Base-by-base conservation (phyloP, 1,284 basidiomycete species). In the Entoloma clypeatum region DNA sequence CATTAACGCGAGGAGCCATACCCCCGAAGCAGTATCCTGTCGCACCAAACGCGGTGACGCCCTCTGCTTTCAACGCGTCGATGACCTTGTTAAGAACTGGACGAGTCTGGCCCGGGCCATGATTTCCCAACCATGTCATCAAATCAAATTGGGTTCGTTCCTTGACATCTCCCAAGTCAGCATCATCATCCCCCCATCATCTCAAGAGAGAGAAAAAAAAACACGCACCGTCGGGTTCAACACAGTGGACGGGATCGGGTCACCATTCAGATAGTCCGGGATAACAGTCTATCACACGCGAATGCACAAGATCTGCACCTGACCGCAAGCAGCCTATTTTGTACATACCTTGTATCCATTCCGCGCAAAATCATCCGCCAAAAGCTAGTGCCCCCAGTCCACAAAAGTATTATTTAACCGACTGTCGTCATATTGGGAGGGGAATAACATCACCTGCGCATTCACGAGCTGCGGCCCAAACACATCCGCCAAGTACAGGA, bases 1-100 rank as follows among this genome's bases (percentile, higher is more conserved):
- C n/a, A n/a, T n/a, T n/a, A n/a, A n/a, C n/a, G n/a, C n/a, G n/a
- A n/a, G n/a, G n/a, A n/a, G n/a, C n/a, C n/a, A 49, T 49, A 69
- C 77, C 84, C 26, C 86, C 85, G 45, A 77, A 81, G 67, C 86
- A 88, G 63, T 78, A 87, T 0, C 82, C 83, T 1, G 73, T 77
- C 1, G 77, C 80, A 9, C 67, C 81, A 45, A 85, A 73, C 14
- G 59, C 54, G 3, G 68, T 76, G 22, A 86, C 66, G 1, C 85
- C 84, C 41, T 72, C 56, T 10, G 61, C 71, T 53, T 77, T 79
- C 36, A 87, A 69, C 0, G 65, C 75, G 1, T 58, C 60, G 29
- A 85, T 68, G 43, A 84, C 74, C 19, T 71, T 75, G 60, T 86
- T 72, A 29, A 86, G 53, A 1, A 52, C 27, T 0, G 76, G 71